phyloP scores from a whole-genome alignment of 2,329 filamentous ascomycete genomes.

The Pseudogymnoascus sp. region DNA sequence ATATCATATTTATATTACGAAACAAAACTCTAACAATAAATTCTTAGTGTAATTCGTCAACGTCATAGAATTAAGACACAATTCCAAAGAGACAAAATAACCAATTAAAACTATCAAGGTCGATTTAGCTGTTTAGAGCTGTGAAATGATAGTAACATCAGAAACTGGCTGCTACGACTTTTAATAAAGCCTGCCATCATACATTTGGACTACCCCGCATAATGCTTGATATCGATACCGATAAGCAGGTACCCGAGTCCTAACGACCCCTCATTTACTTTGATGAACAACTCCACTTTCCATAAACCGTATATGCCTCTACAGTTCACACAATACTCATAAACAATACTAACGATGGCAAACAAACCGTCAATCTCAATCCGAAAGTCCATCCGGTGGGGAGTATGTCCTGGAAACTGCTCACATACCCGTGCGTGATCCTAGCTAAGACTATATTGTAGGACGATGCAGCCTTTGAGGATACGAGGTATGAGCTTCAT shows the following conservation, averaged over 20 bases:
- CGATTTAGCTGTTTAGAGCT: not conserved
- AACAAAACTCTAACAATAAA: not conserved
- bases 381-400: conserved; percentile 10
- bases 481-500: not conserved
- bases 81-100: not conserved
- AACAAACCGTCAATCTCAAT: conserved; percentile 9
- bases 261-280: not conserved
- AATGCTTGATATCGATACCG: not conserved
- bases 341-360: not conserved
- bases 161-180: not conserved
- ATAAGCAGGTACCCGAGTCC: not conserved
- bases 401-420: not conserved
- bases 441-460: not conserved
- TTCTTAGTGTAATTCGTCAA: not conserved
- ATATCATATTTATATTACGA: not conserved
- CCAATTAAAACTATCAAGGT: not conserved
- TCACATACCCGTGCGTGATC: not conserved
- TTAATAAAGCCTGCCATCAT: not conserved
- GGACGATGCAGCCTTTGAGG: not conserved
- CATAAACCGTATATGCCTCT: not conserved
- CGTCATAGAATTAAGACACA: not conserved
- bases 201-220: not conserved
- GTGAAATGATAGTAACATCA: not conserved
- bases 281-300: not conserved
- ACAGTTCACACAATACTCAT: not conserved